These are phyloP conservation scores for Boletus tylopilopsis DNA, from an alignment of 768 basidiomycete species.

Conservation along the genomic window DNA sequence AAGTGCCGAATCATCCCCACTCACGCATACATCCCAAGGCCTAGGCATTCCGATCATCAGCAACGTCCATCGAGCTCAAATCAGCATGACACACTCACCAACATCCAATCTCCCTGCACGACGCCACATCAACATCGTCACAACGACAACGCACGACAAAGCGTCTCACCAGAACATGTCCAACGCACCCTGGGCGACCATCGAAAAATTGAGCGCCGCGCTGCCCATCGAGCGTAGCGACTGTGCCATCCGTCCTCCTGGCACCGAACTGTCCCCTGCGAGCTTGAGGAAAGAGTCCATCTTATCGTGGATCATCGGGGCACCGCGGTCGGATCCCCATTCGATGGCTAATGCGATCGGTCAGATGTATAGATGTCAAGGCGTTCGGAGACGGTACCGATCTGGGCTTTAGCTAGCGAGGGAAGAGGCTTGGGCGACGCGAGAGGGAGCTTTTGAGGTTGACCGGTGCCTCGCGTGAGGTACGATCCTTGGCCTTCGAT, in stretches of 20 bases:
- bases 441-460: slow-evolving; percentile 62
- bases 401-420: slow-evolving; percentile 66
- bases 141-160: neutral
- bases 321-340: slow-evolving; percentile 80
- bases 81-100: slow-evolving; percentile 37
- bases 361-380: slow-evolving; percentile 3
- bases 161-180: slow-evolving; percentile 78
- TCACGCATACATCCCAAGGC: slow-evolving; percentile 85
- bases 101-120: slow-evolving; percentile 75
- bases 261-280: slow-evolving; percentile 64
- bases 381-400: slow-evolving; percentile 40
- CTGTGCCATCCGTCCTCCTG: slow-evolving; percentile 81
- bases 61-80: neutral
- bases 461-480: slow-evolving; percentile 48
- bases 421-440: slow-evolving; percentile 57
- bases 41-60: slow-evolving; percentile 22
- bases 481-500: slow-evolving; percentile 77
- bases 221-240: slow-evolving; percentile 80
- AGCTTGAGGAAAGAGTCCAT: slow-evolving; percentile 66
- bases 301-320: slow-evolving; percentile 53
- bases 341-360: slow-evolving; percentile 55
- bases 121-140: neutral
- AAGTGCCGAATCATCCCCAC: slow-evolving; percentile 14
- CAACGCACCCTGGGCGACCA: slow-evolving; percentile 85
- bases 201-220: slow-evolving; percentile 75